phyloP scores from a whole-genome alignment of 208 protist species.

The Cochliopodium minus region DNA sequence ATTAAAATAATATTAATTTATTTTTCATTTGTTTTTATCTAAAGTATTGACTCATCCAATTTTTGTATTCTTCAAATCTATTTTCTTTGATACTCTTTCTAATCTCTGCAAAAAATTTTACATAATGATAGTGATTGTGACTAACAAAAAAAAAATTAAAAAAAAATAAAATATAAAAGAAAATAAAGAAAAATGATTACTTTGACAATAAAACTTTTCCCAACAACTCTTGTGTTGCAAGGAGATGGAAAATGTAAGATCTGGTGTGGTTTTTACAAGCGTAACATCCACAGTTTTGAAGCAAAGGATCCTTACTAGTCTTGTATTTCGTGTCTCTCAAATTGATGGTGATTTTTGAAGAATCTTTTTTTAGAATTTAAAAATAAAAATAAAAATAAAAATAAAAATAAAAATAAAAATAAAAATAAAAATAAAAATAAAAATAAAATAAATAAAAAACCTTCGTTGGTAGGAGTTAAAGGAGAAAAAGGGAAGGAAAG shows the following conservation, averaged over 20 bases:
- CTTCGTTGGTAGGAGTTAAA: no score
- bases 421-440: no score
- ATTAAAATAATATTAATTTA: not conserved
- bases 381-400: no score
- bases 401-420: no score
- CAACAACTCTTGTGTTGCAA: slow-evolving; percentile 10
- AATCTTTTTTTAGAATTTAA: no score
- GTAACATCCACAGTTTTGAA: not conserved
- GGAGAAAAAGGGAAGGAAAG: no score
- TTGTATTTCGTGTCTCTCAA: slow-evolving; percentile 1
- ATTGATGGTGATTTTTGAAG: slow-evolving; percentile 1
- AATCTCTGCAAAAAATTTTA: no score
- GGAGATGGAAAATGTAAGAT: slow-evolving; percentile 9
- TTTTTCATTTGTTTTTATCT: not conserved
- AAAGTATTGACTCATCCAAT: not conserved
- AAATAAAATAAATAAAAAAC: no score
- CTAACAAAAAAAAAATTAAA: not conserved
- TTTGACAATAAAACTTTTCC: slow-evolving; percentile 3
- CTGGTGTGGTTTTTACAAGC: slow-evolving; percentile 9
- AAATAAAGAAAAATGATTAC: slow-evolving; percentile 22
- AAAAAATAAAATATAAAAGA: slow-evolving; percentile 55
- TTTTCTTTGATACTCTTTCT: no score
- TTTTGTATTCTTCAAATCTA: not conserved
- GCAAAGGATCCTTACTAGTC: not conserved
- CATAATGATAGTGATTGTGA: not conserved